Evolutionary conservation across 2,329 filamentous ascomycete genomes (phyloP).

Genomic region (Monosporascus sp.): DNA sequence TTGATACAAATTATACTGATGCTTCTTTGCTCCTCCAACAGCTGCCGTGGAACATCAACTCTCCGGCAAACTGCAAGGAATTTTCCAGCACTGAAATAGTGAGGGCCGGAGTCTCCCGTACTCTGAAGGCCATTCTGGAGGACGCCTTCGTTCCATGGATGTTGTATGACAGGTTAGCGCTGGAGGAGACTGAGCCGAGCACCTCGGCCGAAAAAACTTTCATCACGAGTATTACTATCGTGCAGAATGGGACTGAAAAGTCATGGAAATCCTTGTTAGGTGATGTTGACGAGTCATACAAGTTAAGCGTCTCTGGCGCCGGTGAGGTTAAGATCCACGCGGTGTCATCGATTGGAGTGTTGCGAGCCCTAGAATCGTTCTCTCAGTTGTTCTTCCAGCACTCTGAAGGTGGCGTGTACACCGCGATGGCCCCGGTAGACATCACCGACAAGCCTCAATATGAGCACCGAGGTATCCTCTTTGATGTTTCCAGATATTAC

Average conservation of each 20-base stretch:
- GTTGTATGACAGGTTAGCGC: constrained; percentile 56
- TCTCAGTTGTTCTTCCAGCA: constrained; percentile 75
- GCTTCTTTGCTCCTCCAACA: constrained; percentile 32
- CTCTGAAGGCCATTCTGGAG: constrained; percentile 59
- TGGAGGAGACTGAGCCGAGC: constrained; percentile 59
- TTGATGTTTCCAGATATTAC: constrained; percentile 73
- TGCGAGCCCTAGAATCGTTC: constrained; percentile 71
- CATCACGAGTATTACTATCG: constrained; percentile 57
- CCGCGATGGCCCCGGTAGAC: constrained; percentile 60
- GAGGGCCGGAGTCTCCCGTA: constrained; percentile 51
- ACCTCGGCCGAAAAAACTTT: constrained; percentile 36
- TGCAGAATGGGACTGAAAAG: constrained; percentile 52
- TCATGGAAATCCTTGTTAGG: constrained; percentile 58
- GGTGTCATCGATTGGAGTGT: constrained; percentile 61
- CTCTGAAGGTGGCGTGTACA: constrained; percentile 60
- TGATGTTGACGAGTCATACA: constrained; percentile 72
- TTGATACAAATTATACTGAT: constrained; percentile 9
- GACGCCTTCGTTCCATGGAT: constrained; percentile 74
- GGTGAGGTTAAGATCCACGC: constrained; percentile 61
- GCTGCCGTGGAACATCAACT: constrained; percentile 44
- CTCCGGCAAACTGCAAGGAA: constrained; percentile 32
- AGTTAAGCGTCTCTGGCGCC: constrained; percentile 50
- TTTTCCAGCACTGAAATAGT: constrained; percentile 50
- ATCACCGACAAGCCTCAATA: constrained; percentile 73
- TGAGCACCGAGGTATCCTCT: constrained; percentile 69